These are phyloP conservation scores for Coemansia sp. DNA, from an alignment of 192 early-diverging fungal genomes.

Conservation along the genomic window DNA sequence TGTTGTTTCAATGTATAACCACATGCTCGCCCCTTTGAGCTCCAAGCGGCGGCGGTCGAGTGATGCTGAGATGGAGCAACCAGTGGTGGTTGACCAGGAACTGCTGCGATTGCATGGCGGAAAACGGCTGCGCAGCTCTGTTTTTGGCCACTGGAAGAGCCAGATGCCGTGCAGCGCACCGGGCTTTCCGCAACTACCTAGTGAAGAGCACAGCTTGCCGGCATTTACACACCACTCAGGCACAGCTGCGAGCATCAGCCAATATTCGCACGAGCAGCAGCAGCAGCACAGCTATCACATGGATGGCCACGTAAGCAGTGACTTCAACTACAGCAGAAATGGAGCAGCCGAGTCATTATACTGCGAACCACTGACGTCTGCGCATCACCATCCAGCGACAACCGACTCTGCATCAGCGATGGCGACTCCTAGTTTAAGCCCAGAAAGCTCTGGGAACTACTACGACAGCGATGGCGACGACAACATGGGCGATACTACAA, in stretches of 20 bases:
- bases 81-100: not conserved
- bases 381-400: not conserved
- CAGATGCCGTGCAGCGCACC: too few relatives aligned
- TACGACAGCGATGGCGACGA: conserved; percentile 10
- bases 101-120: not conserved
- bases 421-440: conserved; percentile 28
- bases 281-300: not conserved
- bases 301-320: not conserved
- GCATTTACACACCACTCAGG: not conserved
- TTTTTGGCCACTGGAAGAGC: conserved; percentile 9
- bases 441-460: conserved; percentile 10
- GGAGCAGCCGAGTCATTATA: not conserved
- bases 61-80: not conserved
- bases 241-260: not conserved
- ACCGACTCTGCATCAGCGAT: not conserved
- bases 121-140: conserved; percentile 7
- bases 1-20: too few relatives aligned
- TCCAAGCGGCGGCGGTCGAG: conserved; percentile 1
- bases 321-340: not conserved
- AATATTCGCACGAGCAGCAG: not conserved
- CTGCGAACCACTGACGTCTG: not conserved
- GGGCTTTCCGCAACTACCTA: too few relatives aligned
- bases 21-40: not conserved
- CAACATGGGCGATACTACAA: not conserved
- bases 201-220: not conserved